Percentiles rank a stretch among this genome's conserved stretches.
Evolutionary conservation across 1,284 basidiomycete genomes (phyloP).

Genomic region (Blastosporella zonata): DNA sequence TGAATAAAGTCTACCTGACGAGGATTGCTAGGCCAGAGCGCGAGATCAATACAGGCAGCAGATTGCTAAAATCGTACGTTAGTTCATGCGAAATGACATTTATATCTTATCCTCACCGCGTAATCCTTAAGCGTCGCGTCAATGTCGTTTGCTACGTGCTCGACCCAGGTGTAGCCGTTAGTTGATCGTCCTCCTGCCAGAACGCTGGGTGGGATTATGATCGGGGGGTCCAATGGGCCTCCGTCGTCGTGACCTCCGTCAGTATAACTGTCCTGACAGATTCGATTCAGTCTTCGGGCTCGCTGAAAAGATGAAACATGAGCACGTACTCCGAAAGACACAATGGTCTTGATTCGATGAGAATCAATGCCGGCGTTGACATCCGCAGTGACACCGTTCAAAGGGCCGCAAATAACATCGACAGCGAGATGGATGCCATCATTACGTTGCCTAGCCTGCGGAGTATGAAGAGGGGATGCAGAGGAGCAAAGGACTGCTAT

Average conservation of each 20-base stretch:
- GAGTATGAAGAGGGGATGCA: not conserved
- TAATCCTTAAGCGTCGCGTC: constrained; percentile 38
- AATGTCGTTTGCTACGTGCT: constrained; percentile 31
- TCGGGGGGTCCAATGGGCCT: constrained; percentile 26
- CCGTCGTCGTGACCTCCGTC: constrained; percentile 29
- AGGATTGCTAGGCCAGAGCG: constrained; percentile 23
- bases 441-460: constrained; percentile 14
- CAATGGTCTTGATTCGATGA: constrained; percentile 33
- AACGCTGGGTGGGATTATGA: constrained; percentile 28
- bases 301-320: not conserved
- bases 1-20: constrained; percentile 20
- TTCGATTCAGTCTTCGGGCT: not conserved
- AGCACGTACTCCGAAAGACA: constrained; percentile 35
- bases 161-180: constrained; percentile 35
- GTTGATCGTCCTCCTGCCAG: constrained; percentile 32
- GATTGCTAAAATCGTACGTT: constrained; percentile 20
- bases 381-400: constrained; percentile 32
- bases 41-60: constrained; percentile 27
- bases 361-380: constrained; percentile 35
- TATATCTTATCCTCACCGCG: constrained; percentile 30
- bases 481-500: not conserved
- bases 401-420: constrained; percentile 31
- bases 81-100: not conserved
- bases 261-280: constrained; percentile 31
- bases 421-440: constrained; percentile 36